Evolutionary conservation across 176 grass and related monocot species (phyloP).

Genomic region (Rhynchospora pubera): DNA sequence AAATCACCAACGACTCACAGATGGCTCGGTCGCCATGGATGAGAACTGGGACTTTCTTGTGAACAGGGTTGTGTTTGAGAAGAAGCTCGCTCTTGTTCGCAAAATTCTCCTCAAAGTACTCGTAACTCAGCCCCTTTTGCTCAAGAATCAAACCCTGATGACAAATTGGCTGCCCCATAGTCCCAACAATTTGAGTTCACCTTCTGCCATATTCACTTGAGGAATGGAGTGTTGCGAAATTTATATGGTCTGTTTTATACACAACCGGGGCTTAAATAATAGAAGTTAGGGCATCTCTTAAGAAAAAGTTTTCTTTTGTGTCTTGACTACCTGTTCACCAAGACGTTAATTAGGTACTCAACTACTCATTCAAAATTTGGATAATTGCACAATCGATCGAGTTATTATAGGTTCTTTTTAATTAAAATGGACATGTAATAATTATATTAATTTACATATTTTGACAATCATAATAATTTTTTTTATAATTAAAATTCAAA

Average conservation of each 20-base stretch:
- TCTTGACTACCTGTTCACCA: background rate
- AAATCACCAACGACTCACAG: constrained; percentile 17
- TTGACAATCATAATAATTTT: no score
- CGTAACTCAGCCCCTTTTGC: constrained; percentile 11
- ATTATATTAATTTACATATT: no score
- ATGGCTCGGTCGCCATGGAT: constrained; percentile 12
- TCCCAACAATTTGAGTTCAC: constrained; percentile 5
- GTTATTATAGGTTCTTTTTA: no score
- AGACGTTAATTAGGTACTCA: no score
- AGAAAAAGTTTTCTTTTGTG: background rate
- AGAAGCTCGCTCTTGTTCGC: constrained; percentile 19
- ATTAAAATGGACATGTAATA: no score
- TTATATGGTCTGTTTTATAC: background rate
- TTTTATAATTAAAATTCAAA: no score
- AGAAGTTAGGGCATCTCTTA: background rate
- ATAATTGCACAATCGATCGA: no score
- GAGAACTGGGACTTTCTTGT: constrained; percentile 9
- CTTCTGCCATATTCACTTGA: background rate
- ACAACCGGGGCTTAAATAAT: background rate
- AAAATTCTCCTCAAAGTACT: background rate
- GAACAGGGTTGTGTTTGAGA: background rate
- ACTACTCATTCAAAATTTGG: no score
- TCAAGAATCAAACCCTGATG: constrained; percentile 8
- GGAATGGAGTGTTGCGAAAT: background rate
- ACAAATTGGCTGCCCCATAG: background rate